These are phyloP conservation scores for Pythium chondricola DNA, from an alignment of 352 stramenopile species.

Conservation along the genomic window DNA sequence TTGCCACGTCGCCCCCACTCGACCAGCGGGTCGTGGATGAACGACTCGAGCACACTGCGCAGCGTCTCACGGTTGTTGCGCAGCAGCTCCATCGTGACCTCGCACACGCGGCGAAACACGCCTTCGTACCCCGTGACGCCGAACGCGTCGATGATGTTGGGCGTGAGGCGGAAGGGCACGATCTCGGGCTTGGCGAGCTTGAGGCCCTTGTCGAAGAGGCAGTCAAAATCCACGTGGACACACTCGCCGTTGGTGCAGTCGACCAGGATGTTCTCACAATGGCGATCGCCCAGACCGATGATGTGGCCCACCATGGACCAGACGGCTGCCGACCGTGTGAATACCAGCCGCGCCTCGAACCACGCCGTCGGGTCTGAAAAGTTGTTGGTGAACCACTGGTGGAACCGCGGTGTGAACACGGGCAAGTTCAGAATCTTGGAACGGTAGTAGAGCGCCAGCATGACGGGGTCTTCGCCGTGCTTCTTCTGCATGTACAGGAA, in stretches of 20 bases:
- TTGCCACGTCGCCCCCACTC: conserved; percentile 86
- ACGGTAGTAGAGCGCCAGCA: conserved; percentile 67
- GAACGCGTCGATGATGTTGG: conserved; percentile 99
- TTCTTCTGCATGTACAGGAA: conserved; percentile 89
- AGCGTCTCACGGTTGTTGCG: conserved; percentile 96
- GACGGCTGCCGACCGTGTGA: conserved; percentile 85
- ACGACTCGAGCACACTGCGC: conserved; percentile 98
- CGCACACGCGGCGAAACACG: conserved; percentile 89
- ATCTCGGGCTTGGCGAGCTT: conserved; percentile 95
- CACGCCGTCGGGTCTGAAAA: conserved; percentile 96
- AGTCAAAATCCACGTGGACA: conserved; percentile 99
- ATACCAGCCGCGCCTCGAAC: conserved; percentile 93
- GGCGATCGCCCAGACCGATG: conserved; percentile 90
- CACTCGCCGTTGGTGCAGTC: conserved; percentile 96
- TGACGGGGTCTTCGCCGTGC: conserved; percentile 70
- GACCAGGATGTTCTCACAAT: conserved; percentile 99
- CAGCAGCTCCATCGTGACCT: conserved; percentile 90
- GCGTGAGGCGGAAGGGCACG: conserved; percentile 99
- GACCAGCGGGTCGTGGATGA: conserved; percentile 97
- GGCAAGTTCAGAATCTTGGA: conserved; percentile 53
- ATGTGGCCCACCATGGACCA: conserved; percentile 98
- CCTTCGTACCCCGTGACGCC: conserved; percentile 96
- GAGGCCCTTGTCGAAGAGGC: conserved; percentile 99
- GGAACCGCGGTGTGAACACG: conserved; percentile 93
- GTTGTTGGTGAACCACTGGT: conserved; percentile 99